A percentile compares a stretch with the other conserved stretches of the same genome.
Conservation (phyloP, 1,284 basidiomycete species). For the Sporisorium graminicola region DNA sequence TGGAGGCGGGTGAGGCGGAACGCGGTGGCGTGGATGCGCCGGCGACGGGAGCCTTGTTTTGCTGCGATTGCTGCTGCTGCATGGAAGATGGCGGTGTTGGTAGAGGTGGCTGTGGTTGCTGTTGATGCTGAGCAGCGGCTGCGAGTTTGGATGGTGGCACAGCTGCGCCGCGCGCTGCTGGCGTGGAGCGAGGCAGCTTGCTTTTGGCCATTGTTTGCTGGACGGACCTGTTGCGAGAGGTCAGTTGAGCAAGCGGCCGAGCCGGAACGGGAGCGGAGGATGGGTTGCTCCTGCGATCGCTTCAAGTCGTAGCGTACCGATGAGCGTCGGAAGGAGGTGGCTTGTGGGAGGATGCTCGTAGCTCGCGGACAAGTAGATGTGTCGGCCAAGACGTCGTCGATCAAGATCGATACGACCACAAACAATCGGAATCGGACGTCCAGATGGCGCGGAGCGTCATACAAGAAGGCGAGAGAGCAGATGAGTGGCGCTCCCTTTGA, state of each 20-base stretch:
- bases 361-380: neutral
- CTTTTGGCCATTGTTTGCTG: conserved; percentile 49
- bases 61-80: conserved; percentile 26
- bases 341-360: conserved; percentile 5
- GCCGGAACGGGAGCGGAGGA: neutral
- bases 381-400: conserved; percentile 9
- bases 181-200: conserved; percentile 52
- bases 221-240: conserved; percentile 20
- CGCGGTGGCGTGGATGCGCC: conserved; percentile 44
- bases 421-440: conserved; percentile 11
- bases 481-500: conserved; percentile 4
- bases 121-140: conserved; percentile 46
- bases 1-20: conserved; percentile 37
- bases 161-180: conserved; percentile 39
- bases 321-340: neutral
- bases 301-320: neutral
- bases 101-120: conserved; percentile 20
- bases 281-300: neutral
- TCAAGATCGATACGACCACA: conserved; percentile 24
- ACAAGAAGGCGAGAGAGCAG: conserved; percentile 16
- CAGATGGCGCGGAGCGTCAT: conserved; percentile 21
- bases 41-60: conserved; percentile 24
- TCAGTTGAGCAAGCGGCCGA: conserved; percentile 13
- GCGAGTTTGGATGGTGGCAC: conserved; percentile 48
- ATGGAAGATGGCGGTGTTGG: conserved; percentile 24